Base-by-base conservation (phyloP, 768 basidiomycete genomes). In the Royoungia palumana region DNA sequence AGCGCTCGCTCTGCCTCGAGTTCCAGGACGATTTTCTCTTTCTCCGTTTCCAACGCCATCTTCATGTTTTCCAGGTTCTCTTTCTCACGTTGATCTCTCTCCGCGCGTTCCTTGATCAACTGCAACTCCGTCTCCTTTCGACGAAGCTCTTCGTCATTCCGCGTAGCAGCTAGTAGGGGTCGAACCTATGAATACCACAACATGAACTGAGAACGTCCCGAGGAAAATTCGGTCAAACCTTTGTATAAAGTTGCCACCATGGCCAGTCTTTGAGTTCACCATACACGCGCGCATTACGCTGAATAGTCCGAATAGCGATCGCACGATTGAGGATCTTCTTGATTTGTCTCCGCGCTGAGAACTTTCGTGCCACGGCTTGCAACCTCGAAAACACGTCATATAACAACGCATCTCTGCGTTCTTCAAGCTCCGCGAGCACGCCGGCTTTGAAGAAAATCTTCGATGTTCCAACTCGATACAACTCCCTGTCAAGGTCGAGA, bases 361-460 rank as follows among this genome's bases (percentile, higher is more conserved):
- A 94, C 80, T 79, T 94, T 50, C 94, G 76, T 3, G 89, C 87
- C 2, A 81, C 75, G 0, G 96, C 90, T 65, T 99, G 96, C 35
- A 99, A 66, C 30, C 82, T 79, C 11, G 90, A 85, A 70, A 98
- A 95, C 39, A 96, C 75, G 52, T 93, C 93, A 55, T 82, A 94
- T 19, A 99, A 68, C n/a, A 92, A 70, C 12, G 81, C 76, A 66
- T 99, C 95, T 14, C 95, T 74, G 12, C 91, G 78, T 58, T 97
- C 96, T 66, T 98, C 96, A 9, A 98, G 78, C 58, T 95, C 95
- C 27, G 96, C 96, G 14, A 99, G 78, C 4, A 96, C 92, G 4
- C 95, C 94, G 2, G 96, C 94, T 64, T 98, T 98, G 82, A 99
- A 98, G 75, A 98, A 99, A 51, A 97, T 89, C 71, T 99, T 99